Percentiles rank a stretch among this genome's conserved stretches.
phyloP scores from a whole-genome alignment of 805 yeast species.

The Diddensiella santjacobensis region DNA sequence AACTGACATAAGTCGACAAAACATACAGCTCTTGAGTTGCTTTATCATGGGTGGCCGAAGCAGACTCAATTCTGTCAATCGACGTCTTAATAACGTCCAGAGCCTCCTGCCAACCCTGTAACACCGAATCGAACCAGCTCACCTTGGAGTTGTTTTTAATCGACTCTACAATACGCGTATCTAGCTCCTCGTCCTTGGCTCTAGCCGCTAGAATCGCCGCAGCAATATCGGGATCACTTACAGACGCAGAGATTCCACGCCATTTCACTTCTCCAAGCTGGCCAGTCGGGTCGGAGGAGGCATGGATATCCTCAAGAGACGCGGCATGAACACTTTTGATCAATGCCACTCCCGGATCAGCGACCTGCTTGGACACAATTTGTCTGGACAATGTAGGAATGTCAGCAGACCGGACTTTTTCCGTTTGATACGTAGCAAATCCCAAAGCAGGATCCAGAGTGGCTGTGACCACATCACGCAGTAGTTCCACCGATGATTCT shows the following conservation, averaged over 20 bases:
- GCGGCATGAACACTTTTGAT: slow-evolving; percentile 37
- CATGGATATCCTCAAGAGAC: slow-evolving; percentile 23
- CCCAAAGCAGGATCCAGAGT: slow-evolving; percentile 64
- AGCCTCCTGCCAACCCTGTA: slow-evolving; percentile 67
- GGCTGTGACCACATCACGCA: slow-evolving; percentile 54
- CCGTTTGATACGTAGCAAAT: slow-evolving; percentile 47
- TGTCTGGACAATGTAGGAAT: slow-evolving; percentile 48
- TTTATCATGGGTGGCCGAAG: slow-evolving; percentile 40
- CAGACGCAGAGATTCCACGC: slow-evolving; percentile 58
- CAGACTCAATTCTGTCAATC: slow-evolving; percentile 42
- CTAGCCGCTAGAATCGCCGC: slow-evolving; percentile 33
- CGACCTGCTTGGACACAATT: slow-evolving; percentile 37
- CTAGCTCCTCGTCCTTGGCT: slow-evolving; percentile 22
- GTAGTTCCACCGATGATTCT: slow-evolving; percentile 32
- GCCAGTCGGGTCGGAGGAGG: slow-evolving; percentile 23
- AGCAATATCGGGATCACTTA: slow-evolving; percentile 71
- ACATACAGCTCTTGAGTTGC: slow-evolving; percentile 69
- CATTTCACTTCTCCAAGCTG: slow-evolving; percentile 49
- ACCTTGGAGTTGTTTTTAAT: slow-evolving; percentile 35
- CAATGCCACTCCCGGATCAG: slow-evolving; percentile 34
- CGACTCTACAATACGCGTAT: slow-evolving; percentile 7
- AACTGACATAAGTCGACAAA: slow-evolving; percentile 69
- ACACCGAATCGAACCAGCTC: slow-evolving; percentile 51
- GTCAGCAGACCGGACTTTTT: slow-evolving; percentile 40
- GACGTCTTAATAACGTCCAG: slow-evolving; percentile 55